Percentiles rank a stretch among this genome's conserved stretches.
Evolutionary conservation across 805 yeast genomes (phyloP).

Genomic region (Pichia membranifaciens): DNA sequence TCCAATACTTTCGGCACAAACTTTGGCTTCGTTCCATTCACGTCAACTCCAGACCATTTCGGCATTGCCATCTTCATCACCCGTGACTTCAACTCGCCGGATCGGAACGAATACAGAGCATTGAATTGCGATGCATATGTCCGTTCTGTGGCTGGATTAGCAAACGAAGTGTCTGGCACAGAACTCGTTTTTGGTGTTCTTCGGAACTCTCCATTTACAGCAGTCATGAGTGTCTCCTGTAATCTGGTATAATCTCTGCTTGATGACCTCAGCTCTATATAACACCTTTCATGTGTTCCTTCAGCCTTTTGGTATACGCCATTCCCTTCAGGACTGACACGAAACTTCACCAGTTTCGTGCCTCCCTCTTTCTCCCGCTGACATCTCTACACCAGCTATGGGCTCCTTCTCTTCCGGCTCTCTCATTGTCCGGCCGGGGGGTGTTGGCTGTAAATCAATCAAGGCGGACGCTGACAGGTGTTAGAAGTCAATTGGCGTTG

Average conservation of each 20-base stretch:
- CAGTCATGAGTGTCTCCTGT: not conserved
- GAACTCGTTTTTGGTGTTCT: not conserved
- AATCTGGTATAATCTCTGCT: too few species aligned
- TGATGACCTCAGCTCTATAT: too few species aligned
- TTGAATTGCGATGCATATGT: slow-evolving; percentile 54
- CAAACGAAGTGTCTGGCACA: slow-evolving; percentile 18
- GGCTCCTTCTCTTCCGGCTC: too few species aligned
- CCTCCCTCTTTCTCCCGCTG: too few species aligned
- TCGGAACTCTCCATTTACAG: not conserved
- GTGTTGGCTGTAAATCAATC: too few species aligned
- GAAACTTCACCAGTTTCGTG: too few species aligned
- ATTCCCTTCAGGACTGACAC: too few species aligned
- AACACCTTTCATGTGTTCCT: too few species aligned
- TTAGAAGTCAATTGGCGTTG: too few species aligned
- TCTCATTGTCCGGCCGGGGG: too few species aligned
- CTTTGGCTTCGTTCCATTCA: slow-evolving; percentile 26
- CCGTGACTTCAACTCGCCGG: slow-evolving; percentile 41
- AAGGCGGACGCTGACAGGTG: too few species aligned
- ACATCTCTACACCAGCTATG: not conserved
- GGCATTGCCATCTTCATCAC: slow-evolving; percentile 38
- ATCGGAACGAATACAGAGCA: slow-evolving; percentile 47
- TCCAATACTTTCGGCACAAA: slow-evolving; percentile 52
- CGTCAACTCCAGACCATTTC: slow-evolving; percentile 39
- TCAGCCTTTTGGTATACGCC: too few species aligned
- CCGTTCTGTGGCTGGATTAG: slow-evolving; percentile 25